Conservation (phyloP, 441 rosid genomes). For the Adansonia grandidieri region DNA sequence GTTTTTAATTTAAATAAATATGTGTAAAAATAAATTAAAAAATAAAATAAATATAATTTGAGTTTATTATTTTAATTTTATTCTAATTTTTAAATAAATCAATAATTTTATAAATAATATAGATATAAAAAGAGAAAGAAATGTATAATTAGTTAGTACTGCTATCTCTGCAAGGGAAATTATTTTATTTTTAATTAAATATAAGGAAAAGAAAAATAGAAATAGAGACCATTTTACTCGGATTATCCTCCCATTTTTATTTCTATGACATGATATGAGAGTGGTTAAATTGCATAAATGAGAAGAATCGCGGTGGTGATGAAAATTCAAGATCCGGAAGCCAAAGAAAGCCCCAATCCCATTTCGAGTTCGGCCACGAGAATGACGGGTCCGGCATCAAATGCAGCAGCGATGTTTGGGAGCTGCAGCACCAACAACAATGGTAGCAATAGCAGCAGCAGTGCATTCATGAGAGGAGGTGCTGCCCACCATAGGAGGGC, state of each 20-base stretch:
- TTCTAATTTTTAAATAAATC: too few relatives aligned
- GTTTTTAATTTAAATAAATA: too few relatives aligned
- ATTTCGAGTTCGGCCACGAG: not conserved
- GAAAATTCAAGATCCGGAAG: conserved; percentile 28
- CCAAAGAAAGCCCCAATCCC: conserved; percentile 18
- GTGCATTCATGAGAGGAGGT: not conserved
- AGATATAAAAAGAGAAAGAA: too few relatives aligned
- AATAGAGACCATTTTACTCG: conserved; percentile 16
- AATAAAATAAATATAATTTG: too few relatives aligned
- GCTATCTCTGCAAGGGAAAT: too few relatives aligned
- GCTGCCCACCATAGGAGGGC: conserved; percentile 61
- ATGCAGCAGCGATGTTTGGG: not conserved
- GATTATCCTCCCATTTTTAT: too few relatives aligned
- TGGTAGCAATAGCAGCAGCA: not conserved
- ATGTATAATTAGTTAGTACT: too few relatives aligned
- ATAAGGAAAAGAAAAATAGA: not conserved
- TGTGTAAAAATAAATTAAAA: too few relatives aligned
- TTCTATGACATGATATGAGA: not conserved
- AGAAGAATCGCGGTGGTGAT: not conserved
- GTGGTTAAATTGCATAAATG: not conserved
- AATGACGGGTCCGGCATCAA: not conserved
- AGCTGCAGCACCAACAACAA: not conserved
- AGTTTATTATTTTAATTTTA: too few relatives aligned
- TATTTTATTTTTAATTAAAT: not conserved
- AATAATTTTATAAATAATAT: too few relatives aligned